phyloP scores from a whole-genome alignment of 768 basidiomycete genomes.

The Auricularia sp. region DNA sequence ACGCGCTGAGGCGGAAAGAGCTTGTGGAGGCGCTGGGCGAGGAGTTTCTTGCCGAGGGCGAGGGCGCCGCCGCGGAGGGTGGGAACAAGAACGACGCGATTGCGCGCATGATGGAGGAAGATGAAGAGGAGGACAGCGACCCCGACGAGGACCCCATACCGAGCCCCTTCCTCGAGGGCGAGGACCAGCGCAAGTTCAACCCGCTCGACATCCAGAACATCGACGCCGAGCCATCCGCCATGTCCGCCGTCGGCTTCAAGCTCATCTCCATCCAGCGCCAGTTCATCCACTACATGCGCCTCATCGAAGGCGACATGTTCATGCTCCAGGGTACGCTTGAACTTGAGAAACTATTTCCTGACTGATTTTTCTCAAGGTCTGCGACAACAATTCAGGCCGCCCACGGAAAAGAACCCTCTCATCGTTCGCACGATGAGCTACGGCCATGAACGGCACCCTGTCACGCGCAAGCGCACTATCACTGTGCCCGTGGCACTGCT shows the following conservation, averaged over 20 bases:
- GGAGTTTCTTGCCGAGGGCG: background rate
- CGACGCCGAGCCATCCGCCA: background rate
- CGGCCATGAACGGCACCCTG: constrained; percentile 68
- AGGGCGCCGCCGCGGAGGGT: background rate
- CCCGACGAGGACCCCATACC: background rate
- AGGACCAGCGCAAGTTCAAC: background rate
- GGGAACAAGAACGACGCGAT: background rate
- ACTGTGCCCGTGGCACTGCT: constrained; percentile 68
- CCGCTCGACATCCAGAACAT: background rate
- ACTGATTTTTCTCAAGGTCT: constrained; percentile 41
- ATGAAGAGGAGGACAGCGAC: background rate
- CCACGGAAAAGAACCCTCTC: constrained; percentile 46
- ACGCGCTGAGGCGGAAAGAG: background rate
- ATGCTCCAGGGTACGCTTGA: constrained; percentile 61
- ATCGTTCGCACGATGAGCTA: constrained; percentile 69
- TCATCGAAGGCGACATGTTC: constrained; percentile 85
- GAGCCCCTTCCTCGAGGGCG: background rate
- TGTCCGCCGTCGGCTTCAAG: background rate
- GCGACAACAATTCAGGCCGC: constrained; percentile 70
- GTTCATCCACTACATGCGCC: constrained; percentile 64
- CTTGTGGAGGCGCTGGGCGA: background rate
- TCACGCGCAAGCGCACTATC: constrained; percentile 57
- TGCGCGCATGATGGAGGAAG: background rate
- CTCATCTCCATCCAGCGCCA: constrained; percentile 39
- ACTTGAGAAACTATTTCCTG: no score